Percentiles rank a stretch among this genome's conserved stretches.
Conservation (phyloP, 768 basidiomycete species). For the Infundibulicybe gibba region DNA sequence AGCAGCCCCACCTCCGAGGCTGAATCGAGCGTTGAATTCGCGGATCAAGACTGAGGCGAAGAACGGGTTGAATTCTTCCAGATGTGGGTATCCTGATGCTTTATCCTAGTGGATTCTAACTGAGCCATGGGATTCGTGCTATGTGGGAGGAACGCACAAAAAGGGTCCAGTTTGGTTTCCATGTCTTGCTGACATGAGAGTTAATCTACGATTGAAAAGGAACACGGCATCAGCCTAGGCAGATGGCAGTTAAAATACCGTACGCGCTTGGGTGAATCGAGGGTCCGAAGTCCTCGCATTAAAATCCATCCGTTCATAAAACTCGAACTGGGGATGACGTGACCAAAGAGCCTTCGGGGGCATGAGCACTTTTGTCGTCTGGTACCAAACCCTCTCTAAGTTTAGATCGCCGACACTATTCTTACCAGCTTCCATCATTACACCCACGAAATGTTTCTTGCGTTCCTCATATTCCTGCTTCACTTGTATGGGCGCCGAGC, state of each 20-base stretch:
- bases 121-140: no score
- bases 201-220: no score
- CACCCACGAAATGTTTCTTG: slow-evolving; percentile 6
- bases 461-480: not conserved
- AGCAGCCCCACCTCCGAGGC: slow-evolving; percentile 7
- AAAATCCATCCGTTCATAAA: slow-evolving; percentile 7
- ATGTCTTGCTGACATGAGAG: slow-evolving; percentile 13
- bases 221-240: no score
- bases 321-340: slow-evolving; percentile 17
- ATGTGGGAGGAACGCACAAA: slow-evolving; percentile 11
- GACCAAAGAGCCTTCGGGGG: slow-evolving; percentile 17
- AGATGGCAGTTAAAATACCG: no score
- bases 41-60: no score
- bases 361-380: slow-evolving; percentile 14
- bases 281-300: no score
- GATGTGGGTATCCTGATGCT: no score
- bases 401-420: no score
- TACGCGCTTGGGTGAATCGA: no score
- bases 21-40: no score
- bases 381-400: slow-evolving; percentile 18
- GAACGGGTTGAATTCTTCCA: no score
- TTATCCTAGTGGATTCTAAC: no score
- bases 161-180: slow-evolving; percentile 21
- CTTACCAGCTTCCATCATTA: slow-evolving; percentile 6
- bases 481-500: not conserved